Evolutionary conservation across 1,284 basidiomycete genomes (phyloP), one percentile per base, ranked within the genome.

Genomic region (Cutaneotrichosporon sp.): DNA sequence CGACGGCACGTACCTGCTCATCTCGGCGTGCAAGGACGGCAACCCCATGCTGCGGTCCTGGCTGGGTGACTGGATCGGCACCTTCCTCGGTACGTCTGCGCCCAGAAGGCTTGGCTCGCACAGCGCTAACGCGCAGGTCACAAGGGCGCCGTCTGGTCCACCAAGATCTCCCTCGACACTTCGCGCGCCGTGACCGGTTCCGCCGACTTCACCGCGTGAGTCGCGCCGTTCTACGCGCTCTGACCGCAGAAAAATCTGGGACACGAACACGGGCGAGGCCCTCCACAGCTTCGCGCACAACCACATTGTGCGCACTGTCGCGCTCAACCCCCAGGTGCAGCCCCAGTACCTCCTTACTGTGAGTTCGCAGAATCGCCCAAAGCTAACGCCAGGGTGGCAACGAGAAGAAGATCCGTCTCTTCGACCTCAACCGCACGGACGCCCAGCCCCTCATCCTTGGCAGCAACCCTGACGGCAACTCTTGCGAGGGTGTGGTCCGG

Each of bases 31-130:
- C 83, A 97, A 97, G 81, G 94, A 97, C 83, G 93, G 93, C 34
- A 95, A 93, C 71, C 93, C 94, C 36, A 95, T 95, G 92, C 82
- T 97, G 67, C 87, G 93, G 69, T 92, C 94, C 75, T 95, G 92
- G 93, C 92, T 92, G 55, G 95, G 95, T 29, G 95, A 99, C 79
- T 99, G 95, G 95, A 90, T 97, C 72, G 95, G 95, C 24, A 98
- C 95, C 7, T 99, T 99, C 79, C 84, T 97, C 18, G 95, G 84
- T 80, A 47, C 60, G 78, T 47, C 9, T 22, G 11, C 22, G 18
- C 18, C 9, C 38, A 4, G 38, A 52, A 24, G 11, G 6, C 7
- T 13, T 42, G 6, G 7, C 24, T 4, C 18, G 13, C 38, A 9
- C 56, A 10, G 38, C 10, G 38, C 45, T 60, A 22, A 59, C 46